Evolutionary conservation across 2,329 filamentous ascomycete species (phyloP).

Genomic region (Colletotrichum sp.): DNA sequence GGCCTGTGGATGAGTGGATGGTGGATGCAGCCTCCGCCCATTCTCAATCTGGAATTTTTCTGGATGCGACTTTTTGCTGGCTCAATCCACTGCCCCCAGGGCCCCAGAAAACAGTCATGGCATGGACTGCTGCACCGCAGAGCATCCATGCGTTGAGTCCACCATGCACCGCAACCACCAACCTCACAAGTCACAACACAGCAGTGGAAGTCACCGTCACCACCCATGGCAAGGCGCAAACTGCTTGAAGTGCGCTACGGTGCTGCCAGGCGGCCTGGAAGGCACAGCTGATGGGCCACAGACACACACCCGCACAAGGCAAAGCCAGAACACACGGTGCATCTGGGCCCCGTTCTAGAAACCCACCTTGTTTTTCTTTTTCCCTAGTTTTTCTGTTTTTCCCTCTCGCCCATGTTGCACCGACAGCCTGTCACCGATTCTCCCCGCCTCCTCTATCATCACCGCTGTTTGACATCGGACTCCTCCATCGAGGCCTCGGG

Average conservation of each 20-base stretch:
- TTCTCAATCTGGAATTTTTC: constrained; percentile 16
- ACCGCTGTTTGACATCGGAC: constrained; percentile 12
- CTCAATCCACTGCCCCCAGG: neutral
- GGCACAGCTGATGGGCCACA: neutral
- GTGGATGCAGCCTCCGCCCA: neutral
- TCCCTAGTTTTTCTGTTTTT: neutral
- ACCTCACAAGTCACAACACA: neutral
- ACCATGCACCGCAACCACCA: neutral
- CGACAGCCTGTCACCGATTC: constrained; percentile 9
- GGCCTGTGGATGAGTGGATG: neutral
- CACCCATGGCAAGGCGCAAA: neutral
- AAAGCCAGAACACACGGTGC: constrained; percentile 13
- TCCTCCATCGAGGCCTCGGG: neutral
- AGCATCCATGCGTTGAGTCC: neutral
- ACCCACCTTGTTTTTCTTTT: constrained; percentile 4
- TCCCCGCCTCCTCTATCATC: constrained; percentile 8
- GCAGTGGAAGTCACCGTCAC: neutral
- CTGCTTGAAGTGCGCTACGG: neutral
- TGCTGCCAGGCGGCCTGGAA: neutral
- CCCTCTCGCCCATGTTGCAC: neutral
- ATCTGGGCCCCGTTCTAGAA: constrained; percentile 3
- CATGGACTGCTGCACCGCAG: neutral
- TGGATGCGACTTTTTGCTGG: constrained; percentile 12
- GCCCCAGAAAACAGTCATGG: neutral
- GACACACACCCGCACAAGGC: neutral